Conservation (phyloP, 108 stramenopile species). For the Nannochloropsis salina region DNA sequence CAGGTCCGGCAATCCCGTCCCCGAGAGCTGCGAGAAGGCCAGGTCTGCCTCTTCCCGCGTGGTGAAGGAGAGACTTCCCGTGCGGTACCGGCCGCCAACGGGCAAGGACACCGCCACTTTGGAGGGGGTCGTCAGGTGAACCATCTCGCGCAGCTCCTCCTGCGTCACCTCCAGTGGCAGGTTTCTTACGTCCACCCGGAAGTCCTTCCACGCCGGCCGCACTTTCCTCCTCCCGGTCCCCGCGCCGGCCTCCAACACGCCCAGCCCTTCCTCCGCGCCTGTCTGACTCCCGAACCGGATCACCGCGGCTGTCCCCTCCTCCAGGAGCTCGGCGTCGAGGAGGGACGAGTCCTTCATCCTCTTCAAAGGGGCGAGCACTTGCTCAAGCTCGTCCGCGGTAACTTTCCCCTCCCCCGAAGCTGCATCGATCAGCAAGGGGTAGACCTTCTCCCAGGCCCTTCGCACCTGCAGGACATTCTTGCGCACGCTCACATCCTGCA, state of each 20-base stretch:
- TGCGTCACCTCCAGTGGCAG: not conserved
- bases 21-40: constrained; percentile 12
- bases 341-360: not conserved
- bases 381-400: not conserved
- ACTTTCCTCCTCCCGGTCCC: not conserved
- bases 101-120: not conserved
- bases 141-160: constrained; percentile 17
- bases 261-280: not conserved
- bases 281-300: not conserved
- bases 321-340: not conserved
- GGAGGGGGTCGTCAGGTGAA: not conserved
- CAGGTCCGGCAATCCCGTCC: not conserved
- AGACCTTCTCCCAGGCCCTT: not conserved
- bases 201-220: not conserved
- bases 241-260: not conserved
- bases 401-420: not conserved
- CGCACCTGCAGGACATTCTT: not conserved
- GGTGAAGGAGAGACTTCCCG: not conserved
- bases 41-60: not conserved
- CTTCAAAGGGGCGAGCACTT: not conserved
- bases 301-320: not conserved
- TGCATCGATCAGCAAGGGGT: not conserved
- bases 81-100: not conserved
- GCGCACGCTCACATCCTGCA: not conserved
- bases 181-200: not conserved